These are phyloP conservation scores for Herpetomonas samuelpessoai DNA, from an alignment of 208 protist species.

Conservation along the genomic window DNA sequence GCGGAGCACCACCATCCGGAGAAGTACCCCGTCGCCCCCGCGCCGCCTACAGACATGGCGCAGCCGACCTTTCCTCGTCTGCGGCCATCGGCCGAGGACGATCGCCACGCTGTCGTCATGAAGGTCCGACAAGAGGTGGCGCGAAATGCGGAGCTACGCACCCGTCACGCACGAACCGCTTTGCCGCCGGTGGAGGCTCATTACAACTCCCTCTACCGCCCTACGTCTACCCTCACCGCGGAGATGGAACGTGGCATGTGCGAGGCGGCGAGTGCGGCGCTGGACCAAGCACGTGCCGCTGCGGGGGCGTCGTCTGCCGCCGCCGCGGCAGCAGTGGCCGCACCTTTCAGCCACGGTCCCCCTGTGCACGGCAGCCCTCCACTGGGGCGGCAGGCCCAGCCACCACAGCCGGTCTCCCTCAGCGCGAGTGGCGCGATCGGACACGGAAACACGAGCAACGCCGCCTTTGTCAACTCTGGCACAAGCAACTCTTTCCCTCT, in stretches of 20 bases:
- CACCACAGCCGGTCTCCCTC: too few relatives aligned
- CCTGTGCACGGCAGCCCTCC: too few relatives aligned
- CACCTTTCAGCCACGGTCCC: neutral
- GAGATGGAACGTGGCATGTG: slow-evolving; percentile 2
- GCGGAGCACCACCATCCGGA: too few relatives aligned
- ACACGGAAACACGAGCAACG: too few relatives aligned
- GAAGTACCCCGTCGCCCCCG: neutral
- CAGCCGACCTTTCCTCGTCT: slow-evolving; percentile 35
- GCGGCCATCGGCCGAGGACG: slow-evolving; percentile 13
- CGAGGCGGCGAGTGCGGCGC: too few relatives aligned
- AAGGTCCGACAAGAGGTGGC: slow-evolving; percentile 9
- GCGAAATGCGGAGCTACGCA: slow-evolving; percentile 9
- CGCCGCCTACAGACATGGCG: neutral
- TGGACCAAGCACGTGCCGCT: neutral
- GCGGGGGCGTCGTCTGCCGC: neutral
- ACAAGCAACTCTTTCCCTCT: too few relatives aligned
- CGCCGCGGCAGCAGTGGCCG: neutral
- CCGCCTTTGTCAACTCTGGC: neutral
- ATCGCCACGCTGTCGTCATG: slow-evolving; percentile 9
- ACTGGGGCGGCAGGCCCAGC: too few relatives aligned
- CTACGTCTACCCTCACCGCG: neutral
- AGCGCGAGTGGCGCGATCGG: too few relatives aligned
- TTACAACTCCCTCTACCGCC: slow-evolving; percentile 24
- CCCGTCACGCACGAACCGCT: slow-evolving; percentile 12
- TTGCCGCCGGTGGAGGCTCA: slow-evolving; percentile 20